Conservation (phyloP, 305 asterid genomes). For the Solanum aculeatissimum region DNA sequence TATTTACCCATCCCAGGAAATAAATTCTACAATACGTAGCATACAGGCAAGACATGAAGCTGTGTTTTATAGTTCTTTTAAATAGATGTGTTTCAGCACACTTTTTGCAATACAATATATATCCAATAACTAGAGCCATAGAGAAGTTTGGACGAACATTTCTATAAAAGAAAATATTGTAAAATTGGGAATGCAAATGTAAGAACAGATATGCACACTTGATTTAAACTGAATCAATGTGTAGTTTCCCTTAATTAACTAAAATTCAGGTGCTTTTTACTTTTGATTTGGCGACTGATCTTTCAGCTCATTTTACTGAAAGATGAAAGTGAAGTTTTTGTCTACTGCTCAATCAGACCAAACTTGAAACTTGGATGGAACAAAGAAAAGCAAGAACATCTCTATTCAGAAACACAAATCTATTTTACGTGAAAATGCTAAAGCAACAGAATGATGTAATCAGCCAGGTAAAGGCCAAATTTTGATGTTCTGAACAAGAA, state of each 20-base stretch:
- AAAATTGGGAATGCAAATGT: not conserved
- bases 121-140: not conserved
- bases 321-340: not conserved
- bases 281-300: not conserved
- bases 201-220: not conserved
- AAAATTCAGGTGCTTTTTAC: not conserved
- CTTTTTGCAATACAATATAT: not conserved
- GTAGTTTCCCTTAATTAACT: not conserved
- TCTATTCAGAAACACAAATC: not conserved
- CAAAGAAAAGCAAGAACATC: not conserved
- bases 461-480: not conserved
- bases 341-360: not conserved
- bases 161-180: not conserved
- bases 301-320: not conserved
- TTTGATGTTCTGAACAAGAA: not conserved
- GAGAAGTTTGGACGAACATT: not conserved
- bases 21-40: slow-evolving; percentile 5
- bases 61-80: not conserved
- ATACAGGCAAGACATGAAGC: not conserved
- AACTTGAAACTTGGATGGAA: not conserved
- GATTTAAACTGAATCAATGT: not conserved
- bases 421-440: not conserved
- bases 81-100: not conserved
- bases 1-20: slow-evolving; percentile 18
- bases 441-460: not conserved